A percentile compares a stretch with the other conserved stretches of the same genome.
These are phyloP conservation scores for Saccharomycopsis microspora DNA, from an alignment of 805 yeast species.

Conservation along the genomic window DNA sequence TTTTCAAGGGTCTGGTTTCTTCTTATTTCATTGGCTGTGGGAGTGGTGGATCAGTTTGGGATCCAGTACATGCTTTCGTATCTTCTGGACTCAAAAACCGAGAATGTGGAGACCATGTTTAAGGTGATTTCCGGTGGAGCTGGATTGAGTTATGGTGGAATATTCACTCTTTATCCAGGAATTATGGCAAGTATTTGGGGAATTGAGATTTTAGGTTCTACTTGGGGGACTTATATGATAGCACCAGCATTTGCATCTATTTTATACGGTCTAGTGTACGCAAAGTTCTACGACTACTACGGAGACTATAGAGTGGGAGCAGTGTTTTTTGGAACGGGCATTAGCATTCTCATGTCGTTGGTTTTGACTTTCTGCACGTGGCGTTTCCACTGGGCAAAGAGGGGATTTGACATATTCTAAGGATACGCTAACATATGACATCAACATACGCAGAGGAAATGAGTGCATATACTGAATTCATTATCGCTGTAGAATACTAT, in stretches of 20 bases:
- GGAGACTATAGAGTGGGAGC: constrained; percentile 19
- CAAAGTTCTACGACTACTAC: constrained; percentile 41
- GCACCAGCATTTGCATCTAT: constrained; percentile 83
- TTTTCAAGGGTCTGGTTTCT: constrained; percentile 25
- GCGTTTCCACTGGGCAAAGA: constrained; percentile 4
- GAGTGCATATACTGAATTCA: no score
- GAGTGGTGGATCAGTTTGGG: constrained; percentile 27
- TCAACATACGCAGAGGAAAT: neutral
- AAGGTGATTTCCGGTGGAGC: constrained; percentile 29
- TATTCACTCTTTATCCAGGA: constrained; percentile 81
- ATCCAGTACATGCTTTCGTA: neutral
- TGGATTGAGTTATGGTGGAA: constrained; percentile 72
- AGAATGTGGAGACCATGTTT: constrained; percentile 17
- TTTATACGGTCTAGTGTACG: constrained; percentile 59
- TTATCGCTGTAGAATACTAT: no score
- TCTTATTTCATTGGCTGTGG: constrained; percentile 23
- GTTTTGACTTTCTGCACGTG: constrained; percentile 4
- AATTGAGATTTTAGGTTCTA: constrained; percentile 75
- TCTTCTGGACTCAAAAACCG: constrained; percentile 12
- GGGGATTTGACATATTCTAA: constrained; percentile 5
- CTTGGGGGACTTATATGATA: constrained; percentile 83
- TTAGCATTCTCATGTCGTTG: constrained; percentile 3
- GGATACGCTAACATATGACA: neutral
- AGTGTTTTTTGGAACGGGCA: constrained; percentile 8
- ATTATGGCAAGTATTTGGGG: constrained; percentile 82